phyloP scores from a whole-genome alignment of 2,329 filamentous ascomycete genomes.

The Colletotrichum sp. region DNA sequence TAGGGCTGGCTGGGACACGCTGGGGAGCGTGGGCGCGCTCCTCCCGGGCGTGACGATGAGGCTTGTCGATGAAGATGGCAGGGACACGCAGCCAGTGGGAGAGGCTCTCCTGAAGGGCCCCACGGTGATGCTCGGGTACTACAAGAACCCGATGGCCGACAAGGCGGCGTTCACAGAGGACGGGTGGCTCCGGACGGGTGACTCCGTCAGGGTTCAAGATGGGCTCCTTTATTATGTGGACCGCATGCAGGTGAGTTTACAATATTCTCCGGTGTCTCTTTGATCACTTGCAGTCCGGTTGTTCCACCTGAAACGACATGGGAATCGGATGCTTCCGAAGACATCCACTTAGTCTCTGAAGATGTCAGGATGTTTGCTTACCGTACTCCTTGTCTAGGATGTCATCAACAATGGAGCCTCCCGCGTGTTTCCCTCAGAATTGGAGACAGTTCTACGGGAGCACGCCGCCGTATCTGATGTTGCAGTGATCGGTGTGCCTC shows the following conservation, averaged over 20 bases:
- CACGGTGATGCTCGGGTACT: background rate
- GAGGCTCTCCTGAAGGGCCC: background rate
- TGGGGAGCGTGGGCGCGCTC: background rate
- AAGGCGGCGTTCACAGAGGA: background rate
- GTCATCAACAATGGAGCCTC: background rate
- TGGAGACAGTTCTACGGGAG: background rate
- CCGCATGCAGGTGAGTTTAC: background rate
- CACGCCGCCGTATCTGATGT: background rate
- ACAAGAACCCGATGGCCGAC: background rate
- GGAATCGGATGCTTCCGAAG: background rate
- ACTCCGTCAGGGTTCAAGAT: background rate
- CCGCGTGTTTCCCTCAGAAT: background rate
- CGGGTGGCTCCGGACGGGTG: slow-evolving; percentile 6
- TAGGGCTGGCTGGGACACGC: background rate
- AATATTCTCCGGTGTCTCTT: background rate
- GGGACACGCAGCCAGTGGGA: background rate
- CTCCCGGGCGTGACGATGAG: background rate
- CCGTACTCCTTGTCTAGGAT: background rate
- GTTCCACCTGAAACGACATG: background rate
- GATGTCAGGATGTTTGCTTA: background rate
- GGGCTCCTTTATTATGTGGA: slow-evolving; percentile 1
- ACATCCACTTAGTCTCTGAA: background rate
- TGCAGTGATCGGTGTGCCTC: background rate
- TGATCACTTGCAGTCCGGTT: background rate
- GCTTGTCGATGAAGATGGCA: background rate